Evolutionary conservation across 108 stramenopile genomes (phyloP).

Genomic region (Cyclotella choctawhatcheeana): DNA sequence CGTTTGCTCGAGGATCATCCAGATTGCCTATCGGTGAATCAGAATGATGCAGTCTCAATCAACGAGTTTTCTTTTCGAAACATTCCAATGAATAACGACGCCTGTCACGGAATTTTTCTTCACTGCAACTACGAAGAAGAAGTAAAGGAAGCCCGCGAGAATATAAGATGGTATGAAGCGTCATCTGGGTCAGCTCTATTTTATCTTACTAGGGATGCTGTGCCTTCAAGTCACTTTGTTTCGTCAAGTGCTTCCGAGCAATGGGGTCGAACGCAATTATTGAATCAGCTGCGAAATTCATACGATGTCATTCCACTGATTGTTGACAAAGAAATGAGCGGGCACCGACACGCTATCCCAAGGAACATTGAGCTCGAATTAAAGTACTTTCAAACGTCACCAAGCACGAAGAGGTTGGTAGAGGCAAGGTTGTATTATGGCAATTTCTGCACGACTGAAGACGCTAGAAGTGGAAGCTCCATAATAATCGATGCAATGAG

Average conservation of each 20-base stretch:
- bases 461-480: conserved; percentile 54
- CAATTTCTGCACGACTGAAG: conserved; percentile 70
- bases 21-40: conserved; percentile 52
- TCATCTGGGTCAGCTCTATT: conserved; percentile 49
- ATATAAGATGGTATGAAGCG: conserved; percentile 83
- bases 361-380: conserved; percentile 58
- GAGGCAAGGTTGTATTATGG: conserved; percentile 58
- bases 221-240: conserved; percentile 28
- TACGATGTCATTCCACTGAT: conserved; percentile 63
- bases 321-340: conserved; percentile 57
- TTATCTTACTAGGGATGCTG: conserved; percentile 69
- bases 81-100: conserved; percentile 40
- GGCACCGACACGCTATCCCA: conserved; percentile 65
- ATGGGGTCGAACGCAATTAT: conserved; percentile 34
- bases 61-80: conserved; percentile 50
- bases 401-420: conserved; percentile 74
- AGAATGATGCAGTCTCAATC: conserved; percentile 51
- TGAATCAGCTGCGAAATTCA: conserved; percentile 60
- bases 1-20: conserved; percentile 85
- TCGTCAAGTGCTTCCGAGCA: conserved; percentile 29
- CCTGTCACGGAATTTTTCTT: conserved; percentile 42
- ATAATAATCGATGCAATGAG: conserved; percentile 50
- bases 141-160: conserved; percentile 34
- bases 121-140: conserved; percentile 83
- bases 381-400: conserved; percentile 72